Percentiles rank a stretch among this genome's conserved stretches.
Conservation (phyloP, 2,329 filamentous ascomycete genomes). For the Neonectria coccinea region DNA sequence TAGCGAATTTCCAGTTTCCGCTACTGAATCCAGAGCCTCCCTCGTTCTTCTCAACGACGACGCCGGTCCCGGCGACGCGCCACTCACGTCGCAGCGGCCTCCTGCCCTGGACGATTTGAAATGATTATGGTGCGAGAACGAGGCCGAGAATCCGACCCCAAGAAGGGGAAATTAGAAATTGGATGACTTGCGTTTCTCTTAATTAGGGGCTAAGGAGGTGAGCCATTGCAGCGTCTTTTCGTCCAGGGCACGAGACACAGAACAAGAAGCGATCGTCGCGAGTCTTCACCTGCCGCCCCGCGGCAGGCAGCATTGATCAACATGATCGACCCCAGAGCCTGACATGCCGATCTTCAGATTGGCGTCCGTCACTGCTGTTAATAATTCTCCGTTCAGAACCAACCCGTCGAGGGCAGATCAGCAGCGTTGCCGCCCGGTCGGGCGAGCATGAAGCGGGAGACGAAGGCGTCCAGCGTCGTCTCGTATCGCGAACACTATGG, state of each 20-base stretch:
- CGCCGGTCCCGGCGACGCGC: conserved; percentile 12
- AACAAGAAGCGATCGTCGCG: not conserved
- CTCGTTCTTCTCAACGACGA: conserved; percentile 9
- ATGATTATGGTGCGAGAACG: conserved; percentile 20
- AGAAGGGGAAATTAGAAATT: conserved; percentile 15
- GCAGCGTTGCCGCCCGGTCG: conserved; percentile 4
- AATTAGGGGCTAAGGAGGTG: conserved; percentile 5
- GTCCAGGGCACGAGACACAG: not conserved
- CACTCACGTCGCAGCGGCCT: conserved; percentile 18
- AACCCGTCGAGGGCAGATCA: conserved; percentile 15
- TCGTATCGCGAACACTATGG: not conserved
- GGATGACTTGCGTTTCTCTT: conserved; percentile 10
- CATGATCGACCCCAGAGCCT: conserved; percentile 21
- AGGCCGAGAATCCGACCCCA: conserved; percentile 13
- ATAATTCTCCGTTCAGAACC: conserved; percentile 22
- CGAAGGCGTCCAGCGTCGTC: conserved; percentile 4
- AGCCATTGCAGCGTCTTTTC: not conserved
- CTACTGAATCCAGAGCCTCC: not conserved
- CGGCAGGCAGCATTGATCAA: conserved; percentile 7
- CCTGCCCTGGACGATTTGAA: conserved; percentile 13
- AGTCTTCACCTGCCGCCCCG: not conserved
- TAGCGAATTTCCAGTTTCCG: conserved; percentile 4
- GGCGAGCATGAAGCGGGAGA: conserved; percentile 13
- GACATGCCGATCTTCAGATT: conserved; percentile 29
- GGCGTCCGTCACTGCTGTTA: conserved; percentile 15